Percentiles rank a stretch among this genome's conserved stretches.
Evolutionary conservation across 345 rosid species (phyloP).

Genomic region (Mangifera indica): DNA sequence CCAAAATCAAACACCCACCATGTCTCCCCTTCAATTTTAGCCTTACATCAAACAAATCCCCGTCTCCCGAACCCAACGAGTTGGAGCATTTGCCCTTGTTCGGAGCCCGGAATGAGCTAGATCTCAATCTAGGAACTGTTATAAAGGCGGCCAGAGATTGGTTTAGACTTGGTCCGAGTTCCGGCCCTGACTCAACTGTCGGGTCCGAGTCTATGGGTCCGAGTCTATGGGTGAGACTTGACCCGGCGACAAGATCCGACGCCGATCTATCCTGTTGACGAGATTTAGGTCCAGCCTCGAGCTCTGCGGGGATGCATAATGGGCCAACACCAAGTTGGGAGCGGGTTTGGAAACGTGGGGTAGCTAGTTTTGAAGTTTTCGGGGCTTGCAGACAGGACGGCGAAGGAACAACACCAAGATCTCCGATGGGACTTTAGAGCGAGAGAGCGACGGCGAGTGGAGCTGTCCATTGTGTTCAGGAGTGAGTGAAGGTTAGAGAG

Average conservation of each 20-base stretch:
- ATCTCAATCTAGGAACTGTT: constrained; percentile 29
- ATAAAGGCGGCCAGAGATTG: constrained; percentile 23
- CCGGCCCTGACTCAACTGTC: constrained; percentile 28
- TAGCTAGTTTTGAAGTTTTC: constrained; percentile 43
- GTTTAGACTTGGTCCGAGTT: constrained; percentile 17
- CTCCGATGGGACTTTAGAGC: constrained; percentile 36
- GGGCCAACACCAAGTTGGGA: constrained; percentile 64
- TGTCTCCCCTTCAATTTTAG: constrained; percentile 65
- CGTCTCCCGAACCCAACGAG: constrained; percentile 19
- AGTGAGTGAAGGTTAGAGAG: background rate
- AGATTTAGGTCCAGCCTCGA: constrained; percentile 49
- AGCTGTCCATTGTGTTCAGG: constrained; percentile 30
- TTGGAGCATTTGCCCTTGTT: constrained; percentile 24
- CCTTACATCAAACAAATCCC: constrained; percentile 56
- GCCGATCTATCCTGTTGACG: constrained; percentile 82
- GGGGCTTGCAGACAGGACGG: constrained; percentile 72
- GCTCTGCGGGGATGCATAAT: constrained; percentile 75
- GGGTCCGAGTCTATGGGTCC: constrained; percentile 84
- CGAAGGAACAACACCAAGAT: constrained; percentile 86
- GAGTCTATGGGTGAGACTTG: constrained; percentile 91
- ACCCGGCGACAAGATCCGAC: constrained; percentile 91
- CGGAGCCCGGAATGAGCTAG: constrained; percentile 40
- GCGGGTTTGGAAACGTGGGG: constrained; percentile 30
- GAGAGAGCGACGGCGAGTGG: constrained; percentile 31
- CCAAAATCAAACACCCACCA: constrained; percentile 65